Evolutionary conservation across 164 flowering plant species (phyloP).

Genomic region (Aristolochia californica): DNA sequence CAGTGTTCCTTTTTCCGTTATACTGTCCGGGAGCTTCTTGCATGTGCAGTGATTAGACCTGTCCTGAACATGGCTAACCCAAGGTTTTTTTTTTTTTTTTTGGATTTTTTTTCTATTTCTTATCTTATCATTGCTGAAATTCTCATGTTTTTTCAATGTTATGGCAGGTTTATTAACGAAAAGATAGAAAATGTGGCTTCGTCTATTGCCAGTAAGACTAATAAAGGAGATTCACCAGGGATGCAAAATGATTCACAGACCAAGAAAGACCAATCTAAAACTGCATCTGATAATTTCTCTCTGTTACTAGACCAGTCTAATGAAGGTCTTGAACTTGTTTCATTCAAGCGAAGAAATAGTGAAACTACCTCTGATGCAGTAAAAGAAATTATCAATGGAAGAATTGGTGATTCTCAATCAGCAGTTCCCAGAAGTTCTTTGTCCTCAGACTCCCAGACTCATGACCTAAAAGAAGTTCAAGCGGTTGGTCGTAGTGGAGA

Average conservation of each 20-base stretch:
- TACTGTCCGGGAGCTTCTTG: constrained; percentile 81
- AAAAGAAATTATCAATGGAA: constrained; percentile 22
- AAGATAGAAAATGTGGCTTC: constrained; percentile 61
- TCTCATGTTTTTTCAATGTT: constrained; percentile 6
- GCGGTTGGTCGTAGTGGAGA: constrained; percentile 54
- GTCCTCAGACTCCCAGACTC: constrained; percentile 25
- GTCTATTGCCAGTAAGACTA: constrained; percentile 32
- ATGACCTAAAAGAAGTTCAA: constrained; percentile 24
- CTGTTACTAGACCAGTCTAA: constrained; percentile 46
- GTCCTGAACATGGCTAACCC: constrained; percentile 85
- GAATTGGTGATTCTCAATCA: constrained; percentile 39
- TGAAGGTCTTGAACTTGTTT: constrained; percentile 89
- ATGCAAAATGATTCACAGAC: constrained; percentile 29
- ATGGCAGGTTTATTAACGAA: constrained; percentile 87
- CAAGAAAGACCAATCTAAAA: constrained; percentile 34
- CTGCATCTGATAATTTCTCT: constrained; percentile 59
- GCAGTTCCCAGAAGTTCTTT: constrained; percentile 54
- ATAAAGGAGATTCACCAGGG: constrained; percentile 32
- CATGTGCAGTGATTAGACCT: constrained; percentile 91
- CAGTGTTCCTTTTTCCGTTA: constrained; percentile 74
- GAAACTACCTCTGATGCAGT: constrained; percentile 10
- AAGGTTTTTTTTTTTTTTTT: constrained; percentile 30
- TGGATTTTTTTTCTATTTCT: constrained; percentile 2
- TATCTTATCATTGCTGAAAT: constrained; percentile 6
- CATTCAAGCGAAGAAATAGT: constrained; percentile 35